Evolutionary conservation across 2,329 filamentous ascomycete species (phyloP), one percentile per base, ranked within the genome.

Genomic region (Colletotrichum eremochloae): DNA sequence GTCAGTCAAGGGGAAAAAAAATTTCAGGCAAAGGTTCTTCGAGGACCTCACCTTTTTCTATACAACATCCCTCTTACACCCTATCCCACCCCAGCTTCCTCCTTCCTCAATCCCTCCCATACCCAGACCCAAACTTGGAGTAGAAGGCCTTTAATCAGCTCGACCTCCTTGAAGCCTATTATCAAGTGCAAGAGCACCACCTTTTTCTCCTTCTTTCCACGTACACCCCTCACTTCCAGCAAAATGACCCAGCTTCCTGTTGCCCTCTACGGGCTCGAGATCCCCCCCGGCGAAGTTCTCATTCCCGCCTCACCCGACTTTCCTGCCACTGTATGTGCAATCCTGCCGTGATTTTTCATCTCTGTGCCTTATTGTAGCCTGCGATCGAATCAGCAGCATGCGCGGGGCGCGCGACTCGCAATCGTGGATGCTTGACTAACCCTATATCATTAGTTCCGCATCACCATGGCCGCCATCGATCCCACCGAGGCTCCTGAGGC

Each of bases 401-500:
- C 70, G 70, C 38, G 48, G n/a, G 69, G 40, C 48, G 48, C 60
- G 50, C 46, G 24, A 40, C 9, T 20, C 15, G 56, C 6, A 50
- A 36, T 40, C 55, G 40, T 55, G 38, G 53, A 29, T 76, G 75
- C 65, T 72, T 42, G 14, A 73, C 81, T 83, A 75, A 84, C 74
- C 75, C n/a, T 58, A 63, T 61, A 61, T 44, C 66, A 52, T 38
- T 79, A 97, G 95, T 97, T 98, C 86, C 94, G 94, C 82, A 94
- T 99, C 80, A 98, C 95, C 79, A 99, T 99, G 96, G 96, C 97
- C 79, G 96, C 96, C 76, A 92, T 99, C 82, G 96, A 99, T 82
- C 96, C 96, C 71, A 94, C 90, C 79, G 93, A 93, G 78, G 87
- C 90, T 77, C 88, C 91, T 46, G 89, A 94, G 82, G 87, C 87